These are phyloP conservation scores for Candida nitratophila DNA, from an alignment of 805 yeast genomes.

Conservation along the genomic window DNA sequence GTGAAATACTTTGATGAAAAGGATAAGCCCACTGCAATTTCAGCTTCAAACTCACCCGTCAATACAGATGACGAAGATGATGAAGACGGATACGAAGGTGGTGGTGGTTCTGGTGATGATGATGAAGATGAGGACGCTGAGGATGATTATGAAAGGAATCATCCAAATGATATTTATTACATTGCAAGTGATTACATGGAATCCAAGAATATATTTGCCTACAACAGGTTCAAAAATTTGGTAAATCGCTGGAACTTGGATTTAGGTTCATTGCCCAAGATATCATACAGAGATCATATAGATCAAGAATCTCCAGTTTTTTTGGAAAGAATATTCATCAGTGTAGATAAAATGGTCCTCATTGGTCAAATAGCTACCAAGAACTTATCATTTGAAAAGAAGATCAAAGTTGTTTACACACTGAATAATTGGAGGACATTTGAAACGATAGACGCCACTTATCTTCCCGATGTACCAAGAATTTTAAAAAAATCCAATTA, in stretches of 20 bases:
- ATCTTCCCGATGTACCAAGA: slow-evolving; percentile 47
- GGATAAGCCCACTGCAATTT: slow-evolving; percentile 73
- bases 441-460: slow-evolving; percentile 59
- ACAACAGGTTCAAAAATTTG: slow-evolving; percentile 13
- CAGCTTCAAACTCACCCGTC: slow-evolving; percentile 57
- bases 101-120: slow-evolving; percentile 19
- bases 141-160: slow-evolving; percentile 12
- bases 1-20: slow-evolving; percentile 65
- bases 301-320: slow-evolving; percentile 43
- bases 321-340: slow-evolving; percentile 56
- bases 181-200: slow-evolving; percentile 13
- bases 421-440: slow-evolving; percentile 74
- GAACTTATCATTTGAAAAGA: slow-evolving; percentile 64
- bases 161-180: slow-evolving; percentile 6
- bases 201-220: slow-evolving; percentile 8
- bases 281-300: slow-evolving; percentile 37
- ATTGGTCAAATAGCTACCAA: slow-evolving; percentile 74
- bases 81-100: slow-evolving; percentile 17
- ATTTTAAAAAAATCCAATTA: slow-evolving; percentile 42
- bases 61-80: slow-evolving; percentile 27
- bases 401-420: slow-evolving; percentile 65
- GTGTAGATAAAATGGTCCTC: slow-evolving; percentile 49
- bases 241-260: slow-evolving; percentile 38
- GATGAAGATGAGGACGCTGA: slow-evolving; percentile 21
- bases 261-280: slow-evolving; percentile 32